Base-by-base conservation (phyloP, 1,139 yeast genomes). In the Sugiyamaella pinicola region DNA sequence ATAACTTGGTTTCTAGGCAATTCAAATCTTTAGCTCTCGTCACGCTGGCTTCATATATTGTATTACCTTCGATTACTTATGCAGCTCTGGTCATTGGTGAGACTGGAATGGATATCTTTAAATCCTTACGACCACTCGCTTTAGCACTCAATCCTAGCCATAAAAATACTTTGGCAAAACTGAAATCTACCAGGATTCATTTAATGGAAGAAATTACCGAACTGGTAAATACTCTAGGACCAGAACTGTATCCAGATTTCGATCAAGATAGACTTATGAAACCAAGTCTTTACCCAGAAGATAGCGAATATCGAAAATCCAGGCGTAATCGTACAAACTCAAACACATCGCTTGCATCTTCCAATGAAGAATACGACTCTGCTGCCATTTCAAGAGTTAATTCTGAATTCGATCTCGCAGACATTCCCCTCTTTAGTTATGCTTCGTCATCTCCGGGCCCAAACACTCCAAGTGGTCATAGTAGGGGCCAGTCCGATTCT, bases 11-110 rank as follows among this genome's bases (percentile, higher is more conserved):
- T 18, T 59, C 60, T 7, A 38, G 55, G 41, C 40, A 54, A 33
- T 58, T 57, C 43, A 44, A 52, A 21, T 38, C 59, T 28, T n/a
- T 58, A 29, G 24, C 48, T 56, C 64, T 70, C 55, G 71, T 81
- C 26, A 83, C 84, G 74, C 43, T 75, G 18, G 64, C 70, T 3
- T 74, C 82, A 49, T 81, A 83, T 65, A 60, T 79, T 41, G 70
- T 80, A 48, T 81, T 93, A 54, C 89, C 86, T 0, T 67, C 79
- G 37, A 82, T 91, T 24, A 87, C 97, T 0, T 91, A 88, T 67
- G 83, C 96, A 19, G 96, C 98, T 0, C 76, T 93, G 59, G 77
- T 87, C 21, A 83, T 90, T 52, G 98, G 99, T 49, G 99, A 93
- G 66, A 87, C 85, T 59, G 98, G 99, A 18, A 77, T 88, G 81